These are phyloP conservation scores for Striga hermonthica DNA, from an alignment of 305 asterid genomes.

Conservation along the genomic window DNA sequence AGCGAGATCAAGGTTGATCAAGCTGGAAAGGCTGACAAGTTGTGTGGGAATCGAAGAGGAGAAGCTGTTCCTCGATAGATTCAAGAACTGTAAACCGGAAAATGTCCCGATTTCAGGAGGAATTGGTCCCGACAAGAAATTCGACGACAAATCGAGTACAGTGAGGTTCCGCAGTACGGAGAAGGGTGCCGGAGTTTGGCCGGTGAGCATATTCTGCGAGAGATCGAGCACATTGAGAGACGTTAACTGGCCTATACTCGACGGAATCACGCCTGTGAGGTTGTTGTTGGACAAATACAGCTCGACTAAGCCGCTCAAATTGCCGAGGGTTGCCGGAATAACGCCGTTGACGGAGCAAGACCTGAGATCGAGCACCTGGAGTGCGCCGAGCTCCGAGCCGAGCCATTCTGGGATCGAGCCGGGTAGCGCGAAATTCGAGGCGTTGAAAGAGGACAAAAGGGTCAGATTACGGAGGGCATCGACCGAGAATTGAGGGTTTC, in stretches of 20 bases:
- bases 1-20: slow-evolving; percentile 79
- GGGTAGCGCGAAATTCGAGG: slow-evolving; percentile 62
- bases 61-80: slow-evolving; percentile 71
- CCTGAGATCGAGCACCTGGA: slow-evolving; percentile 73
- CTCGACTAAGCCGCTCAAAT: slow-evolving; percentile 55
- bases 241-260: slow-evolving; percentile 52
- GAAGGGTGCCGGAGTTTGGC: slow-evolving; percentile 40
- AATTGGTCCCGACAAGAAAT: slow-evolving; percentile 62
- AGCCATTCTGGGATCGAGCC: slow-evolving; percentile 78
- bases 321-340: slow-evolving; percentile 59
- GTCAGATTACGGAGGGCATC: slow-evolving; percentile 71
- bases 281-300: slow-evolving; percentile 54
- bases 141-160: slow-evolving; percentile 55
- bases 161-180: slow-evolving; percentile 51
- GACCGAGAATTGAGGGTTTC: slow-evolving; percentile 57
- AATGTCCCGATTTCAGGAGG: slow-evolving; percentile 61
- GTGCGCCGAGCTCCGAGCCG: slow-evolving; percentile 49
- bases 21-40: slow-evolving; percentile 60
- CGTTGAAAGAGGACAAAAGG: slow-evolving; percentile 56
- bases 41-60: slow-evolving; percentile 67
- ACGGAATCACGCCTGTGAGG: slow-evolving; percentile 57
- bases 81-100: slow-evolving; percentile 52
- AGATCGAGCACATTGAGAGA: slow-evolving; percentile 65
- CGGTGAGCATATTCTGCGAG: slow-evolving; percentile 57
- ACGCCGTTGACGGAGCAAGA: slow-evolving; percentile 51